A percentile compares a stretch with the other conserved stretches of the same genome.
Conservation (phyloP, 139 green algal species). For the Volvox reticuliferus region DNA sequence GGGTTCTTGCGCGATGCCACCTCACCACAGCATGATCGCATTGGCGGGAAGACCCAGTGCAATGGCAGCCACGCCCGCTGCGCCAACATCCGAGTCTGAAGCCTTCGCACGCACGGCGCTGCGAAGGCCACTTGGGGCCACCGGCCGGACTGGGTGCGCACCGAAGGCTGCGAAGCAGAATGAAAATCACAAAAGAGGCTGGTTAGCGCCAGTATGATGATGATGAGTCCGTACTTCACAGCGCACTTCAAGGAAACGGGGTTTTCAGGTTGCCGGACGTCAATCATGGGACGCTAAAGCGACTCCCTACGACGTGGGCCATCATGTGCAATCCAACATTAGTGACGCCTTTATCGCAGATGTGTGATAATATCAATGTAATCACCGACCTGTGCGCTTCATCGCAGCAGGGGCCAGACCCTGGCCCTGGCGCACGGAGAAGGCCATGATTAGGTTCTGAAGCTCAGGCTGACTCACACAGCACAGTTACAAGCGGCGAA, state of each 20-base stretch:
- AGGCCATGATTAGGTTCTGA: background rate
- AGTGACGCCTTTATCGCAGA: no score
- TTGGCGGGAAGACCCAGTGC: slow-evolving; percentile 59
- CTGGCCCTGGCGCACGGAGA: background rate
- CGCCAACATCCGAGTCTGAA: slow-evolving; percentile 43
- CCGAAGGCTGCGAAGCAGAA: background rate
- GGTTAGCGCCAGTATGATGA: no score
- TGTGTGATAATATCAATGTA: background rate
- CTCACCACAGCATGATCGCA: slow-evolving; percentile 64
- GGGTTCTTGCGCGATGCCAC: background rate
- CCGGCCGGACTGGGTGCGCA: background rate
- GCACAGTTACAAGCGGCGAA: no score
- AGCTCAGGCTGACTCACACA: no score
- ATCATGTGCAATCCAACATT: no score
- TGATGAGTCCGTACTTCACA: no score
- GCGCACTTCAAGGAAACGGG: no score
- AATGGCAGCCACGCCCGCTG: slow-evolving; percentile 42
- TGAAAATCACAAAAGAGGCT: background rate
- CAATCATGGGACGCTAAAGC: no score
- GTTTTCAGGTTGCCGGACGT: no score
- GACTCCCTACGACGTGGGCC: no score
- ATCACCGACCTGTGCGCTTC: slow-evolving; percentile 21
- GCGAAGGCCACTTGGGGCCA: background rate
- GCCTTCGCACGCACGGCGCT: background rate
- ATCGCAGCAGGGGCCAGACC: slow-evolving; percentile 25